These are phyloP conservation scores for Diplotaxis tenuifolia DNA, from an alignment of 345 rosid species.

Conservation along the genomic window DNA sequence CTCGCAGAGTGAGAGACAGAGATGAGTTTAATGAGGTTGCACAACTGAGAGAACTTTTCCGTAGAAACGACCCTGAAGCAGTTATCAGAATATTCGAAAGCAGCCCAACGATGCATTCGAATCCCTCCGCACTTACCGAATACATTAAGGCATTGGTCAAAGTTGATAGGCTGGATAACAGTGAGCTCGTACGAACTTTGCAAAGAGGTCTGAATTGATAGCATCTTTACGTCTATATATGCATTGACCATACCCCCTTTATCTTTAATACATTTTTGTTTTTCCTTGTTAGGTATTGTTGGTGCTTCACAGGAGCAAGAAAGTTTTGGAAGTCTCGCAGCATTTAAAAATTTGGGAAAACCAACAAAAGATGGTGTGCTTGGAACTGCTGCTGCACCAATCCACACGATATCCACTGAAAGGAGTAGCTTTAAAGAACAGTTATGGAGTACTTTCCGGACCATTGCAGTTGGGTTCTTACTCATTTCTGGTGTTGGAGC, in stretches of 20 bases:
- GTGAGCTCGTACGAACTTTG: slow-evolving; percentile 73
- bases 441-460: slow-evolving; percentile 84
- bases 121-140: slow-evolving; percentile 72
- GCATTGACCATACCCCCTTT: too few species aligned
- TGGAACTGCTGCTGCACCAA: slow-evolving; percentile 84
- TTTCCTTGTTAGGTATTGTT: slow-evolving; percentile 29
- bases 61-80: slow-evolving; percentile 82
- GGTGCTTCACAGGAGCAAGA: slow-evolving; percentile 68
- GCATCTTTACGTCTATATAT: too few species aligned
- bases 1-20: slow-evolving; percentile 72
- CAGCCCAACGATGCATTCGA: slow-evolving; percentile 67
- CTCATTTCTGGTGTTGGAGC: slow-evolving; percentile 91
- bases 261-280: too few species aligned
- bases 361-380: slow-evolving; percentile 60
- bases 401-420: slow-evolving; percentile 78
- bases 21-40: slow-evolving; percentile 70
- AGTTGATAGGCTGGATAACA: slow-evolving; percentile 82
- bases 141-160: slow-evolving; percentile 87
- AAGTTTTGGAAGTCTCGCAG: slow-evolving; percentile 52
- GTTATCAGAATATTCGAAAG: slow-evolving; percentile 81
- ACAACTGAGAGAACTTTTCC: slow-evolving; percentile 67
- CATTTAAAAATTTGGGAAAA: slow-evolving; percentile 73
- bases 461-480: slow-evolving; percentile 69
- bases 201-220: slow-evolving; percentile 57
- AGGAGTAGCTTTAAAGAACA: slow-evolving; percentile 88